Evolutionary conservation across 106 monocot species (phyloP).

Genomic region (Amphibolis antarctica): DNA sequence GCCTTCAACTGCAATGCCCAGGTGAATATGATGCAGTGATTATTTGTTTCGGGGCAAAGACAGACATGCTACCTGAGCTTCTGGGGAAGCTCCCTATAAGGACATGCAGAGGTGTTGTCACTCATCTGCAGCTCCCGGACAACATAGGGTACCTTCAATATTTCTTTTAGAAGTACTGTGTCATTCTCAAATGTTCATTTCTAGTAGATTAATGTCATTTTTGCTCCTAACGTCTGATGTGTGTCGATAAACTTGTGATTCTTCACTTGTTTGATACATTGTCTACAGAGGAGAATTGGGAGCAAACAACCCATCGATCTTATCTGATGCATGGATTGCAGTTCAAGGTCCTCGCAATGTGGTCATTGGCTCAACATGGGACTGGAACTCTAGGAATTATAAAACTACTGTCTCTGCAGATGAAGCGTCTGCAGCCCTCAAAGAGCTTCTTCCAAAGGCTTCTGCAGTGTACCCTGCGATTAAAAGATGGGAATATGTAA

Average conservation of each 20-base stretch:
- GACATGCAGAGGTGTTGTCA: constrained; percentile 77
- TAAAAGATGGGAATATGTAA: constrained; percentile 45
- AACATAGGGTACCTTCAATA: constrained; percentile 23
- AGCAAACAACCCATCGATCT: constrained; percentile 48
- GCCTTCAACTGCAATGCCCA: constrained; percentile 30
- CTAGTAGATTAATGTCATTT: not conserved
- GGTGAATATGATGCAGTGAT: constrained; percentile 70
- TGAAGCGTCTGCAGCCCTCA: constrained; percentile 40
- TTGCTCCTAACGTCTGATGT: not conserved
- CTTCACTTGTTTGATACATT: not conserved
- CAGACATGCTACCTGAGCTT: constrained; percentile 57
- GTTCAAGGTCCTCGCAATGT: constrained; percentile 51
- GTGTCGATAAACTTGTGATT: not conserved
- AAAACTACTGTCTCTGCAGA: constrained; percentile 33
- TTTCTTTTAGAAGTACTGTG: not conserved
- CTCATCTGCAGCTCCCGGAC: constrained; percentile 55
- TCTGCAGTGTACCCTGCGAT: constrained; percentile 66
- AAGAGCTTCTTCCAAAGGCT: constrained; percentile 61
- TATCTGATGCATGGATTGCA: constrained; percentile 91
- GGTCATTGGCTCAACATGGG: constrained; percentile 89
- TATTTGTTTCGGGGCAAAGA: constrained; percentile 85
- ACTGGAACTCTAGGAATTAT: constrained; percentile 59
- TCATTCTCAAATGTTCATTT: not conserved
- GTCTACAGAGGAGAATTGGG: constrained; percentile 32
- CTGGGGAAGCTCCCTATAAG: constrained; percentile 74